Evolutionary conservation across 1,284 basidiomycete species (phyloP).

Genomic region (Malassezia slooffiae): DNA sequence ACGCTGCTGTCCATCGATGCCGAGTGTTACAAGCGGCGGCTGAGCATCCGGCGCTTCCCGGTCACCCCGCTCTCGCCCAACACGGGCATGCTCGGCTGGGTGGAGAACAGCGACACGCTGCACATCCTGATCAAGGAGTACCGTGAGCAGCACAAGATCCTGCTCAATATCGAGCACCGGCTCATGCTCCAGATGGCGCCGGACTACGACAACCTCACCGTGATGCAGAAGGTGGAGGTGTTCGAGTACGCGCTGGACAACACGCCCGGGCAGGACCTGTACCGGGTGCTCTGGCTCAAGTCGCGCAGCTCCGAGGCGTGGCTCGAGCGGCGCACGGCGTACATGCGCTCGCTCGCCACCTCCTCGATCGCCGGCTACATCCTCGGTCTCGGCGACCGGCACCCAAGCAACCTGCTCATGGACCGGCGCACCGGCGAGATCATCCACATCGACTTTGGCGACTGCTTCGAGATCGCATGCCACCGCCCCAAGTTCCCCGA

Average conservation of each 20-base stretch:
- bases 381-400: slow-evolving; percentile 91
- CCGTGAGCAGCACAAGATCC: slow-evolving; percentile 58
- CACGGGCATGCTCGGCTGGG: slow-evolving; percentile 89
- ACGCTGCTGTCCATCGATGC: slow-evolving; percentile 85
- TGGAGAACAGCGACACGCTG: slow-evolving; percentile 92
- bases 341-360: slow-evolving; percentile 77
- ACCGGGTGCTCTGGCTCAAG: slow-evolving; percentile 93
- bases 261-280: slow-evolving; percentile 97
- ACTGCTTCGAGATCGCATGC: slow-evolving; percentile 50
- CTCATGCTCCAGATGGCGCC: slow-evolving; percentile 99
- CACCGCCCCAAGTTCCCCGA: slow-evolving; percentile 91
- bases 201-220: slow-evolving; percentile 86
- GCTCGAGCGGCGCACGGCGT: slow-evolving; percentile 92
- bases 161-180: slow-evolving; percentile 95
- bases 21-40: slow-evolving; percentile 85
- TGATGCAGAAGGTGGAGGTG: slow-evolving; percentile 96
- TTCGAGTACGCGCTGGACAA: slow-evolving; percentile 99
- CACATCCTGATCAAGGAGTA: slow-evolving; percentile 82
- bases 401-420: slow-evolving; percentile 88
- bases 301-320: slow-evolving; percentile 90
- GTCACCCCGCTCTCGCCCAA: slow-evolving; percentile 94
- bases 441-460: slow-evolving; percentile 84
- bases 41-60: slow-evolving; percentile 86
- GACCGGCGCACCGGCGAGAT: slow-evolving; percentile 89
- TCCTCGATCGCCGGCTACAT: slow-evolving; percentile 57